phyloP scores from a whole-genome alignment of 768 basidiomycete genomes.

The Kwoniella europaea region DNA sequence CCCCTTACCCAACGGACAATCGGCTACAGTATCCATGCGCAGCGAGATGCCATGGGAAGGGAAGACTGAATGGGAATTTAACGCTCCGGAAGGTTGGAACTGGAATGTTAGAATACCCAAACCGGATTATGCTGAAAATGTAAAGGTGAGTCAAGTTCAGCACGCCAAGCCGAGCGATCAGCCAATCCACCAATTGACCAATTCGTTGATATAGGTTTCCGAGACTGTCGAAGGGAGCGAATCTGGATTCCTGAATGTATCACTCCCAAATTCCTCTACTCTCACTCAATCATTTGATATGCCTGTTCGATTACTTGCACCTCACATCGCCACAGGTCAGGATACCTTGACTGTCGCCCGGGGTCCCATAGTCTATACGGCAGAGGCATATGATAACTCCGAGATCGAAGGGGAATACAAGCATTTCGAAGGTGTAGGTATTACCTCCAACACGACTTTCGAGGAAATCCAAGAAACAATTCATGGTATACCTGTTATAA shows the following conservation, averaged over 20 bases:
- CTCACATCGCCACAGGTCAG: slow-evolving; percentile 33
- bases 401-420: slow-evolving; percentile 25
- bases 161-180: no score
- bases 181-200: neutral
- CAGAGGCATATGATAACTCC: slow-evolving; percentile 40
- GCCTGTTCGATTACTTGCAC: slow-evolving; percentile 33
- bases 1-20: slow-evolving; percentile 25
- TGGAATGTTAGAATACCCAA: slow-evolving; percentile 30
- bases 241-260: slow-evolving; percentile 2
- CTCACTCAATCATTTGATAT: slow-evolving; percentile 24
- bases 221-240: neutral
- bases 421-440: slow-evolving; percentile 41
- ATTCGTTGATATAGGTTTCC: neutral
- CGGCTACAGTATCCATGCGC: slow-evolving; percentile 30
- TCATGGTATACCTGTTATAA: slow-evolving; percentile 29
- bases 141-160: slow-evolving; percentile 25
- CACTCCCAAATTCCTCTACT: neutral
- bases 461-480: slow-evolving; percentile 20
- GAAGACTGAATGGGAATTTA: slow-evolving; percentile 12
- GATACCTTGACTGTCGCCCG: slow-evolving; percentile 40
- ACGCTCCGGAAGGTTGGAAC: slow-evolving; percentile 36
- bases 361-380: slow-evolving; percentile 45
- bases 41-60: slow-evolving; percentile 41
- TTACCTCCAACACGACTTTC: slow-evolving; percentile 28
- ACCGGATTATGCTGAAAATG: slow-evolving; percentile 36